A percentile compares a stretch with the other conserved stretches of the same genome.
Evolutionary conservation across 2,329 filamentous ascomycete genomes (phyloP).

Genomic region (Decorospora gaudefroyi): DNA sequence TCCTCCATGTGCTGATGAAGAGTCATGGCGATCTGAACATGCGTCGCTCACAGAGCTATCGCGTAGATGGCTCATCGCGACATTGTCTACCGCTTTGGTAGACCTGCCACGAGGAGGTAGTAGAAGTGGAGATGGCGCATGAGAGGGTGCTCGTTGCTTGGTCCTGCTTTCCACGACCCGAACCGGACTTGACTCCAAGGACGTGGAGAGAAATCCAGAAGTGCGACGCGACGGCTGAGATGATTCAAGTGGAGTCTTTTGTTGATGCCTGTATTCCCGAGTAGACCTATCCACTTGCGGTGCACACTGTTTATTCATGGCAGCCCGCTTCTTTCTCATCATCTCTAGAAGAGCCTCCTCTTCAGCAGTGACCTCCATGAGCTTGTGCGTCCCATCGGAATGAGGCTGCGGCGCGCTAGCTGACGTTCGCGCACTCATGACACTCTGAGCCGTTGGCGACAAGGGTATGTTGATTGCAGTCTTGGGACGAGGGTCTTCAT

Average conservation of each 20-base stretch:
- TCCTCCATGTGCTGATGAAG: conserved; percentile 20
- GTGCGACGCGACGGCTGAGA: conserved; percentile 23
- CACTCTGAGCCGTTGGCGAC: conserved; percentile 37
- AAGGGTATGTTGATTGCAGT: conserved; percentile 30
- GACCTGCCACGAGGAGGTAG: conserved; percentile 34
- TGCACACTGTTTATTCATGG: conserved; percentile 50
- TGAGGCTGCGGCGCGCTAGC: conserved; percentile 42
- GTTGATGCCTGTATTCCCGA: conserved; percentile 40
- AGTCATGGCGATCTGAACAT: conserved; percentile 22
- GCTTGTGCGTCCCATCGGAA: conserved; percentile 38
- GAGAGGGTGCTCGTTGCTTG: conserved; percentile 21
- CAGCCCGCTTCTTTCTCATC: conserved; percentile 56
- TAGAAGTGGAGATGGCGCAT: conserved; percentile 29
- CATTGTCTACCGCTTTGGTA: conserved; percentile 19
- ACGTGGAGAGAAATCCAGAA: conserved; percentile 32
- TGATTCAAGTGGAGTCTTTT: conserved; percentile 21
- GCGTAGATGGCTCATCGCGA: conserved; percentile 28
- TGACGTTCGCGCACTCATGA: conserved; percentile 40
- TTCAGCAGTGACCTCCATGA: conserved; percentile 56
- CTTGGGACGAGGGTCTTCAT: conserved; percentile 37
- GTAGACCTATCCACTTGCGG: conserved; percentile 46
- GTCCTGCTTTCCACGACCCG: conserved; percentile 24
- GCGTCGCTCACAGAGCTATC: conserved; percentile 40
- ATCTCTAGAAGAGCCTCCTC: conserved; percentile 56
- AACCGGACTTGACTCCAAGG: conserved; percentile 33